These are phyloP conservation scores for Monosporascus sp. DNA, from an alignment of 2,329 filamentous ascomycete genomes.

Conservation along the genomic window DNA sequence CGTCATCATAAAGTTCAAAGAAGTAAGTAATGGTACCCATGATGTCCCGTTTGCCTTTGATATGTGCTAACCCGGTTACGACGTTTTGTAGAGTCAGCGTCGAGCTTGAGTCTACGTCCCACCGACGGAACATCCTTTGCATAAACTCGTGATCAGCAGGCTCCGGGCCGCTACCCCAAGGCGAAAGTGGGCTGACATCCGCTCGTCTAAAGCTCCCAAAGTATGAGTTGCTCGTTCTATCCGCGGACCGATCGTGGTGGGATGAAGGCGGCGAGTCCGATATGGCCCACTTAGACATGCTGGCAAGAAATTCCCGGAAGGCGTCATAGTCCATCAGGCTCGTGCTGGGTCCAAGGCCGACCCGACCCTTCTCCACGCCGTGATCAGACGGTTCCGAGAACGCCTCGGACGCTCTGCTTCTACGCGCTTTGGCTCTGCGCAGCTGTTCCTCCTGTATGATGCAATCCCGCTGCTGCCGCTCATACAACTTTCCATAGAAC, in stretches of 20 bases:
- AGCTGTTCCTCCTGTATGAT: conserved; percentile 73
- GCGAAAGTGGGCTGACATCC: conserved; percentile 36
- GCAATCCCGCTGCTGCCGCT: conserved; percentile 77
- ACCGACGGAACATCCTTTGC: conserved; percentile 77
- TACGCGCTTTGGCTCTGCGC: conserved; percentile 58
- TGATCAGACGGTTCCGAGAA: conserved; percentile 37
- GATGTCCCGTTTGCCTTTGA: conserved; percentile 91
- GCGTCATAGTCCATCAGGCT: conserved; percentile 96
- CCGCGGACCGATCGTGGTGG: conserved; percentile 39
- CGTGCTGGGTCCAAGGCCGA: conserved; percentile 82
- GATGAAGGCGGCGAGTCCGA: conserved; percentile 72
- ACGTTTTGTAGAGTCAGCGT: conserved; percentile 85
- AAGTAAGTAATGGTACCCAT: conserved; percentile 98
- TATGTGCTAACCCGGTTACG: conserved; percentile 80
- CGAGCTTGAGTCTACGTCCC: conserved; percentile 76
- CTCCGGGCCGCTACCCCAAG: conserved; percentile 53
- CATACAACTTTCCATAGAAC: conserved; percentile 88
- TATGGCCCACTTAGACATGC: conserved; percentile 87
- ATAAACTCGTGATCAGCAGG: conserved; percentile 95
- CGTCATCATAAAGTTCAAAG: conserved; percentile 94
- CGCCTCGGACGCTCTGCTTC: conserved; percentile 40
- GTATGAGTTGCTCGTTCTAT: conserved; percentile 54
- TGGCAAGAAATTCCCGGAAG: conserved; percentile 88
- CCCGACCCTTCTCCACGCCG: conserved; percentile 73
- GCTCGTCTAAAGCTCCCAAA: conserved; percentile 50